phyloP scores from a whole-genome alignment of 192 early-diverging fungal species.

The Spinellus fusiger region DNA sequence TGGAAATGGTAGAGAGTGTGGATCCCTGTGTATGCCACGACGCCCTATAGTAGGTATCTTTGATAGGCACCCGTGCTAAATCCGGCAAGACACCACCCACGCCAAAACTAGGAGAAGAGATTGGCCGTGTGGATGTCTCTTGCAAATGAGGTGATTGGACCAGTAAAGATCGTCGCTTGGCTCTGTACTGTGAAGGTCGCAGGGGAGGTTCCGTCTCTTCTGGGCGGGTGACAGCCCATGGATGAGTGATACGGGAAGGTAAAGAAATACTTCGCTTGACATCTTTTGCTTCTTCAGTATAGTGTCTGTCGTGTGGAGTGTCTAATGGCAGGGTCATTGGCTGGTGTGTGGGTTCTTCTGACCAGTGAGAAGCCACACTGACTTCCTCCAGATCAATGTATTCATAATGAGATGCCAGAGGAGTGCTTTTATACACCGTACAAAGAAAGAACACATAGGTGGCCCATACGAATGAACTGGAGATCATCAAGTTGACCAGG shows the following conservation, averaged over 20 bases:
- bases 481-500: slow-evolving; percentile 36
- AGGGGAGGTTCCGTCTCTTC: slow-evolving; percentile 11
- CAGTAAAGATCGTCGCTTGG: slow-evolving; percentile 28
- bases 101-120: not conserved
- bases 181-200: slow-evolving; percentile 26
- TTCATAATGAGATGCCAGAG: not conserved
- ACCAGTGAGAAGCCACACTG: not conserved
- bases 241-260: not conserved
- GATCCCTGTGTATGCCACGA: not conserved
- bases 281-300: not conserved
- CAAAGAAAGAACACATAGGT: slow-evolving; percentile 19
- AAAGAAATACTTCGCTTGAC: not conserved
- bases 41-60: not conserved
- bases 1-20: not conserved
- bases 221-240: not conserved
- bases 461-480: slow-evolving; percentile 29
- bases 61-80: not conserved
- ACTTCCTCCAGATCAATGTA: not conserved
- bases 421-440: slow-evolving; percentile 3
- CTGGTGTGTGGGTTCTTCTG: not conserved
- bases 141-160: slow-evolving; percentile 8
- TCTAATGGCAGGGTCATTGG: not conserved
- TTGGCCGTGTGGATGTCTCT: not conserved
- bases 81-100: slow-evolving; percentile 16
- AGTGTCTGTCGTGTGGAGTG: too few relatives aligned